Evolutionary conservation across 306 rosid species (phyloP), one percentile per base, ranked within the genome.

Genomic region (Amphicarpaea edgeworthii): DNA sequence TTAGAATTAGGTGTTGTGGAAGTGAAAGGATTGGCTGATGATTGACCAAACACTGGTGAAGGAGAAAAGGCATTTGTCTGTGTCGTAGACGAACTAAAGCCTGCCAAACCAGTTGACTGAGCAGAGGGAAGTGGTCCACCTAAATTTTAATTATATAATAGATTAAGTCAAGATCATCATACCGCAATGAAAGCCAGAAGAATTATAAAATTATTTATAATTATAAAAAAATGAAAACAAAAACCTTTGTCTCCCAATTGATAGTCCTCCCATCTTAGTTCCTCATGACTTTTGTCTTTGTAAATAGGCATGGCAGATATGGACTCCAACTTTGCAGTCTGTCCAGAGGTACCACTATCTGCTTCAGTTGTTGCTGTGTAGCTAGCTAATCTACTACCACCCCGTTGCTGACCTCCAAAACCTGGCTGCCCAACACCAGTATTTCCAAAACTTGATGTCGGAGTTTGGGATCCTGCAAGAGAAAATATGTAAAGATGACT

Each of bases 241-340:
- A 47, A 30, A 92, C 99, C 96, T 89, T 96, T 96, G 69, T 92
- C 99, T 72, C 97, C 97, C 83, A 73, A 21, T 78, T 96, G 98
- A 87, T 96, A 88, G 83, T 96, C 99, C 79, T 96, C 98, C 98
- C 98, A 96, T 87, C 98, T 87, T 63, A 92, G 88, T 86, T 96
- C 99, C 75, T 95, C 99, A 0, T 95, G 99, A 82, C 97, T 89
- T 86, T 92, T 95, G 41, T 95, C 97, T 79, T 86, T 96, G 89
- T 88, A 96, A 58, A 72, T 55, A 61, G 97, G 81, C 99, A 96
- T 96, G 45, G 98, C 97, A 23, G 99, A 96, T 81, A 96, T 90
- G 40, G 99, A 96, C 87, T 88, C 94, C 77, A 96, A 88, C 77
- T 87, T 93, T 12, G 82, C 97, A 73, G 89, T 55, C 83, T 75